Conservation (phyloP, 2,329 filamentous ascomycete genomes). For the Diaporthe amygdali region DNA sequence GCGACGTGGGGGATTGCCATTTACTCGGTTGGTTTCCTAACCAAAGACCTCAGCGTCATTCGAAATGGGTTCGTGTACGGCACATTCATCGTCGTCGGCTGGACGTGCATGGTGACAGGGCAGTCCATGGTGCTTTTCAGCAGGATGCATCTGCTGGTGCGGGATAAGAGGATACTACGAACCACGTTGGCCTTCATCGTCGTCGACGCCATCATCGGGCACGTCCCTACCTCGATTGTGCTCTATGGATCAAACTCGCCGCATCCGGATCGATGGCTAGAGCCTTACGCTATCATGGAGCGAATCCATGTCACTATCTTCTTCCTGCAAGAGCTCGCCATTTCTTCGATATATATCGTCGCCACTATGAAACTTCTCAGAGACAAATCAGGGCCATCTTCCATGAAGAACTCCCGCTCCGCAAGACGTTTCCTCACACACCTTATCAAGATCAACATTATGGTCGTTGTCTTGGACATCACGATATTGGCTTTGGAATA, state of each 20-base stretch:
- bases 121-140: conserved; percentile 64
- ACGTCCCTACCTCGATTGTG: conserved; percentile 58
- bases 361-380: conserved; percentile 11
- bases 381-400: background rate
- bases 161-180: conserved; percentile 49
- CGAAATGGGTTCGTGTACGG: background rate
- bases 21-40: conserved; percentile 16
- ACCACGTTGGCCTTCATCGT: conserved; percentile 62
- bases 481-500: conserved; percentile 39
- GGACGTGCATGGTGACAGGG: conserved; percentile 64
- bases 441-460: conserved; percentile 50
- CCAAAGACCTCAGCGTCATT: conserved; percentile 2
- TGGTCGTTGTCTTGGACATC: conserved; percentile 44
- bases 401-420: background rate
- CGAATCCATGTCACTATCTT: conserved; percentile 63
- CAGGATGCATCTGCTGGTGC: conserved; percentile 64
- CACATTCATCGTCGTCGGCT: conserved; percentile 35
- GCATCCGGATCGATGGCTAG: conserved; percentile 22
- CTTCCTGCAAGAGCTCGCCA: conserved; percentile 59
- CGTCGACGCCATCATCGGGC: conserved; percentile 54
- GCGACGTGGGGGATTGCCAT: conserved; percentile 9
- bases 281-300: conserved; percentile 53
- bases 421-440: conserved; percentile 32
- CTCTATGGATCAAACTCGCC: conserved; percentile 26
- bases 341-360: conserved; percentile 49